These are phyloP conservation scores for Endogone sp. DNA, from an alignment of 192 early-diverging fungal species.

Conservation along the genomic window DNA sequence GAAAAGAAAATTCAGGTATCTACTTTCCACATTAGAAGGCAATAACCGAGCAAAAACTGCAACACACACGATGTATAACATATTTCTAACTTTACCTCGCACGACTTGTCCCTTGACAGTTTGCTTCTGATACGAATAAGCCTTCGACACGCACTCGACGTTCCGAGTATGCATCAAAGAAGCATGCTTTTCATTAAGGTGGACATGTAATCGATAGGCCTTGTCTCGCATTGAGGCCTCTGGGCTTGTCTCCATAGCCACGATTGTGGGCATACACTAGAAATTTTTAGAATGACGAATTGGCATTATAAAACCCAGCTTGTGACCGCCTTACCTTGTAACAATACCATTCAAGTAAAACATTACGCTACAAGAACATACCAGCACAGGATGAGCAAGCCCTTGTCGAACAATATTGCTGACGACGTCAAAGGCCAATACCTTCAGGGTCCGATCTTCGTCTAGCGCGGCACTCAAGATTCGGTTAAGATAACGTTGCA, in stretches of 20 bases:
- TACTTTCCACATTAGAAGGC: too few relatives aligned
- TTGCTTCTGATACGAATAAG: slow-evolving; percentile 70
- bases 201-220: slow-evolving; percentile 67
- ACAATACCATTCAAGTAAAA: background rate
- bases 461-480: slow-evolving; percentile 73
- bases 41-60: too few relatives aligned
- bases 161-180: slow-evolving; percentile 84
- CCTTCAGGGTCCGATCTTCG: slow-evolving; percentile 51
- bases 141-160: slow-evolving; percentile 68
- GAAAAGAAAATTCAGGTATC: background rate
- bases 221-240: slow-evolving; percentile 62
- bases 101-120: slow-evolving; percentile 30
- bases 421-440: slow-evolving; percentile 75
- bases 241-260: slow-evolving; percentile 76
- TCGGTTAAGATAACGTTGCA: slow-evolving; percentile 80
- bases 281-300: background rate
- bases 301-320: slow-evolving; percentile 2
- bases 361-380: slow-evolving; percentile 18
- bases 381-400: slow-evolving; percentile 80
- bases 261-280: slow-evolving; percentile 84
- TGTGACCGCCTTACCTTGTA: background rate
- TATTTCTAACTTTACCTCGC: too few relatives aligned
- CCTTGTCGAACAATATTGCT: slow-evolving; percentile 85
- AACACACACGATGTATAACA: too few relatives aligned
- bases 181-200: slow-evolving; percentile 79